Evolutionary conservation across 192 early-diverging fungal genomes (phyloP).

Genomic region (Haplosporangium gracile): DNA sequence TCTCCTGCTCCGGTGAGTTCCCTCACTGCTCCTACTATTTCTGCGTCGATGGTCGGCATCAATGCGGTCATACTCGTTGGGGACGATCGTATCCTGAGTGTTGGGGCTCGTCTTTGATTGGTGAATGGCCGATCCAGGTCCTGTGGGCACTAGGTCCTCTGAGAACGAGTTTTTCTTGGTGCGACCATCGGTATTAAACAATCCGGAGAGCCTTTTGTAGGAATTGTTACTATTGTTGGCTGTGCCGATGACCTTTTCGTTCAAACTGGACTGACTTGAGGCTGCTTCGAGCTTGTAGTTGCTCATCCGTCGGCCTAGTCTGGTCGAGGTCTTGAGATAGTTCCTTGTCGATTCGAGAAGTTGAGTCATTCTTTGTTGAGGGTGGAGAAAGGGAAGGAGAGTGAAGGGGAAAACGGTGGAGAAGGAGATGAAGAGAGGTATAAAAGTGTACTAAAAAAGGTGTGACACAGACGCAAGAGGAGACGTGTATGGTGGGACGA

Average conservation of each 20-base stretch:
- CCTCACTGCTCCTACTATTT: slow-evolving; percentile 28
- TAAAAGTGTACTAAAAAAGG: background rate
- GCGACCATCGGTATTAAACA: slow-evolving; percentile 15
- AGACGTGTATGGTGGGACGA: background rate
- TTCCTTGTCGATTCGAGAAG: slow-evolving; percentile 41
- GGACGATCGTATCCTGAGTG: background rate
- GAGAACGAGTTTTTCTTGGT: background rate
- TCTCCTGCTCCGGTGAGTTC: slow-evolving; percentile 5
- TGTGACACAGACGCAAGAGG: background rate
- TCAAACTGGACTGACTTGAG: slow-evolving; percentile 30
- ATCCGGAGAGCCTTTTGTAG: slow-evolving; percentile 28
- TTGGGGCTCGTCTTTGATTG: slow-evolving; percentile 1
- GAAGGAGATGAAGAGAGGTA: background rate
- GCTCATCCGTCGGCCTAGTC: slow-evolving; percentile 43
- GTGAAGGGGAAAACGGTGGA: background rate
- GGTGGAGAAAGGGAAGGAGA: background rate
- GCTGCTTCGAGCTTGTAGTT: slow-evolving; percentile 26
- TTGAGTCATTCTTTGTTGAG: slow-evolving; percentile 21
- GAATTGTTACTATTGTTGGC: background rate
- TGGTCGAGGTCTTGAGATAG: slow-evolving; percentile 44
- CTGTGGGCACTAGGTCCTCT: background rate
- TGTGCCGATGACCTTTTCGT: background rate
- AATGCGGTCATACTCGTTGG: background rate
- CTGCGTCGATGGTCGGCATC: background rate
- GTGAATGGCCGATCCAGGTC: background rate